Conservation (phyloP, 176 grass and related monocot genomes). For the Elaeis guineensis region DNA sequence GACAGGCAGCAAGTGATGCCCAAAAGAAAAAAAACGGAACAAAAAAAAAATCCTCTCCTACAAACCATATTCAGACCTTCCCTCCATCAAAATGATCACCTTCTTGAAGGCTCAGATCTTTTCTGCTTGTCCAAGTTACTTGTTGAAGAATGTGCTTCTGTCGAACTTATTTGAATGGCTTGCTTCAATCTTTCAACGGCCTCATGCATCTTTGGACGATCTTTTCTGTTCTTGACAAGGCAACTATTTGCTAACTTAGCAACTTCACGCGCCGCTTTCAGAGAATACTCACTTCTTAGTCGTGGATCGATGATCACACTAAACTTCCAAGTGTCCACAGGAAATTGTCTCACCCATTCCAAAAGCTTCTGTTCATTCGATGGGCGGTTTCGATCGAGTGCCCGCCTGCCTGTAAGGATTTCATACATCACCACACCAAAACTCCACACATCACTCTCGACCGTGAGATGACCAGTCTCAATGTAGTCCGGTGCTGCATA, state of each 20-base stretch:
- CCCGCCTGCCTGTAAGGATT: slow-evolving; percentile 65
- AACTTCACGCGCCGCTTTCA: slow-evolving; percentile 39
- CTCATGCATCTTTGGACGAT: slow-evolving; percentile 57
- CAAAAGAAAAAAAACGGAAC: too few species aligned
- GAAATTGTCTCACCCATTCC: slow-evolving; percentile 48
- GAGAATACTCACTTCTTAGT: slow-evolving; percentile 45
- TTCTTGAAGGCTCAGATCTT: too few species aligned
- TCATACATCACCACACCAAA: slow-evolving; percentile 85
- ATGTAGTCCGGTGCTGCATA: slow-evolving; percentile 97
- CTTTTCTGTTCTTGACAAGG: slow-evolving; percentile 64
- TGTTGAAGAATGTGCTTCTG: background rate
- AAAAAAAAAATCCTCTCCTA: too few species aligned
- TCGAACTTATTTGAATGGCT: slow-evolving; percentile 38
- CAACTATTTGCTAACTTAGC: slow-evolving; percentile 61
- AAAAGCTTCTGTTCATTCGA: slow-evolving; percentile 70
- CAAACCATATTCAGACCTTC: too few species aligned
- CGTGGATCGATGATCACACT: slow-evolving; percentile 64
- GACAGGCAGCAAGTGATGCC: too few species aligned
- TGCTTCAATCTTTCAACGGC: slow-evolving; percentile 43
- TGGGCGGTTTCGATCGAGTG: slow-evolving; percentile 53
- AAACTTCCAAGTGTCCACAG: slow-evolving; percentile 38
- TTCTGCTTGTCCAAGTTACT: too few species aligned
- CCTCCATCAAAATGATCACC: too few species aligned
- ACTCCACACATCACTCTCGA: slow-evolving; percentile 84
- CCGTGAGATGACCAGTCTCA: slow-evolving; percentile 76